A percentile compares a stretch with the other conserved stretches of the same genome.
These are phyloP conservation scores for Saturnispora sekii DNA, from an alignment of 805 yeast genomes.

Conservation along the genomic window DNA sequence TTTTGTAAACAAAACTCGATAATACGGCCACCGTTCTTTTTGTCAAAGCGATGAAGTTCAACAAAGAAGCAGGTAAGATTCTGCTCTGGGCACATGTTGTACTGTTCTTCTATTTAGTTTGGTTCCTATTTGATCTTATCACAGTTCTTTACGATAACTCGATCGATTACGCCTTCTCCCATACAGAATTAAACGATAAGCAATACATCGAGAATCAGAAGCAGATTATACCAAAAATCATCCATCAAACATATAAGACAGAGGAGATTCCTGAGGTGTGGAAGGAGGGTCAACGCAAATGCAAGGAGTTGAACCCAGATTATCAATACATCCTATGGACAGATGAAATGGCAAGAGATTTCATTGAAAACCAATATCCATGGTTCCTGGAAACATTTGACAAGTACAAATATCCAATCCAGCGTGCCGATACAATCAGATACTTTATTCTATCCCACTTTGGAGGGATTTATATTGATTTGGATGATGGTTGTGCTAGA, in stretches of 20 bases:
- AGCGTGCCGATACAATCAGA: constrained; percentile 85
- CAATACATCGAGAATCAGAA: constrained; percentile 25
- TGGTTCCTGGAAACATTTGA: constrained; percentile 84
- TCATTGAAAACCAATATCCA: constrained; percentile 68
- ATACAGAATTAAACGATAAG: constrained; percentile 48
- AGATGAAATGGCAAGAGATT: constrained; percentile 69
- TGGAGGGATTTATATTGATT: constrained; percentile 86
- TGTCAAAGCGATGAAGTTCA: constrained; percentile 32
- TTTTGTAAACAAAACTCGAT: background rate
- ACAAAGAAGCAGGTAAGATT: constrained; percentile 48
- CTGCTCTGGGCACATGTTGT: constrained; percentile 50
- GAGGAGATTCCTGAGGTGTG: constrained; percentile 70
- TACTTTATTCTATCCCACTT: constrained; percentile 75
- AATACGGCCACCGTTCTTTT: background rate
- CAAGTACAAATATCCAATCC: constrained; percentile 66
- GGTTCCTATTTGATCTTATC: constrained; percentile 60
- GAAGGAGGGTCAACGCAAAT: constrained; percentile 67
- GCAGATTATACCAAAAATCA: constrained; percentile 72
- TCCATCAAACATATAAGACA: constrained; percentile 88
- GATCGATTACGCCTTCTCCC: constrained; percentile 50
- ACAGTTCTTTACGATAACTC: constrained; percentile 68
- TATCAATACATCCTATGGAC: constrained; percentile 88
- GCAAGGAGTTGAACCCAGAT: constrained; percentile 76
- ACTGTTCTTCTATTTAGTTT: constrained; percentile 45
- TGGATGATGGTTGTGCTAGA: constrained; percentile 82